phyloP scores from a whole-genome alignment of 2,329 filamentous ascomycete species.

The Arthrobotrys sinensis region DNA sequence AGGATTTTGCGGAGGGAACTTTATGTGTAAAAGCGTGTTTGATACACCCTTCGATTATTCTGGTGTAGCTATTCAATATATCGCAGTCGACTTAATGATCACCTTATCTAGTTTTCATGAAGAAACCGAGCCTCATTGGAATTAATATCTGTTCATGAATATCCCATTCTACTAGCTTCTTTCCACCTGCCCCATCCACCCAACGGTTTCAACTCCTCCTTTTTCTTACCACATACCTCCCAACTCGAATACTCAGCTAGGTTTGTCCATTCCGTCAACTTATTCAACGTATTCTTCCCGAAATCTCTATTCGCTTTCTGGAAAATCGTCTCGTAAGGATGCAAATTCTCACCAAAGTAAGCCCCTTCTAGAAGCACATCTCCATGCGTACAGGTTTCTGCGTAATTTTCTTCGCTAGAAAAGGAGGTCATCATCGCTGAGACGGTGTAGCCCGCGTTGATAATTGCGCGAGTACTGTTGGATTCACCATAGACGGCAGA shows the following conservation, averaged over 20 bases:
- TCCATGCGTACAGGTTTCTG: constrained; percentile 21
- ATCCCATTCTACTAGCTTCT: constrained; percentile 1
- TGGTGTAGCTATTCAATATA: constrained; percentile 25
- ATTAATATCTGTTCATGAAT: neutral
- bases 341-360: constrained; percentile 39
- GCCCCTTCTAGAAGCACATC: constrained; percentile 21
- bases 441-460: constrained; percentile 25
- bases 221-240: constrained; percentile 42
- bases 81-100: constrained; percentile 15
- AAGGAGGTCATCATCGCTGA: constrained; percentile 44
- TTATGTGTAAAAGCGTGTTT: constrained; percentile 50
- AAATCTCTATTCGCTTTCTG: constrained; percentile 47
- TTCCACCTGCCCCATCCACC: constrained; percentile 51
- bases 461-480: constrained; percentile 34
- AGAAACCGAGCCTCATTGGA: neutral
- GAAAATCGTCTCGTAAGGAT: constrained; percentile 56
- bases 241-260: constrained; percentile 42
- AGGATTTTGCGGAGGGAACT: constrained; percentile 2
- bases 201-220: constrained; percentile 1
- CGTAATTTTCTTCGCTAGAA: constrained; percentile 29
- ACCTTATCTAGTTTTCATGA: neutral
- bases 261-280: constrained; percentile 45
- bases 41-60: constrained; percentile 37
- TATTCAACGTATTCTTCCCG: constrained; percentile 9
- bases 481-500: constrained; percentile 42